Conservation (phyloP, 371 early-diverging fungal species). For the Lichtheimia ornata region DNA sequence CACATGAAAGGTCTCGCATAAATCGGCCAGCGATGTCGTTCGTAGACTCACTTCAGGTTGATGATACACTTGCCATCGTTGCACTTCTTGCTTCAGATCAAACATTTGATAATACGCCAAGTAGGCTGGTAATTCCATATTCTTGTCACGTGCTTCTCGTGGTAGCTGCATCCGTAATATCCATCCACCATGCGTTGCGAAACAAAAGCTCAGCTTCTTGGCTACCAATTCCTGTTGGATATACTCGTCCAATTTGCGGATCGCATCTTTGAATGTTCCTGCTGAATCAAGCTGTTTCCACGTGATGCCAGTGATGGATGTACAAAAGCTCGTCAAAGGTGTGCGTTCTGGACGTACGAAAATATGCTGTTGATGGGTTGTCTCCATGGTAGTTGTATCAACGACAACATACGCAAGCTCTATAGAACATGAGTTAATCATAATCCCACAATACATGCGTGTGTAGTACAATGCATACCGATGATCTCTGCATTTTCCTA, state of each 20-base stretch:
- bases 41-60: constrained; percentile 63
- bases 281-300: constrained; percentile 56
- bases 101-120: constrained; percentile 65
- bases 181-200: constrained; percentile 80
- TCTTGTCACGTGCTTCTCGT: constrained; percentile 71
- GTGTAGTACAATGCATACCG: constrained; percentile 24
- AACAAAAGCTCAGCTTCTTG: constrained; percentile 66
- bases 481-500: constrained; percentile 55
- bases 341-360: constrained; percentile 72
- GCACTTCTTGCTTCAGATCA: constrained; percentile 75
- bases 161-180: constrained; percentile 73
- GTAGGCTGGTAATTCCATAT: constrained; percentile 61
- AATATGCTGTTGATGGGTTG: constrained; percentile 63
- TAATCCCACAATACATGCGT: too few relatives aligned
- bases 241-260: constrained; percentile 58
- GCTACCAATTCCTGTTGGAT: constrained; percentile 59
- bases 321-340: constrained; percentile 69
- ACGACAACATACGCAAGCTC: constrained; percentile 47
- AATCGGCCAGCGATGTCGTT: constrained; percentile 60
- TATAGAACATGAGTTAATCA: background rate
- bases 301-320: constrained; percentile 69
- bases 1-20: constrained; percentile 64
- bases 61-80: constrained; percentile 69
- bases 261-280: constrained; percentile 65
- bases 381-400: constrained; percentile 39